phyloP scores from a whole-genome alignment of 2,329 filamentous ascomycete genomes.

The Emmonsiellopsis sp. region DNA sequence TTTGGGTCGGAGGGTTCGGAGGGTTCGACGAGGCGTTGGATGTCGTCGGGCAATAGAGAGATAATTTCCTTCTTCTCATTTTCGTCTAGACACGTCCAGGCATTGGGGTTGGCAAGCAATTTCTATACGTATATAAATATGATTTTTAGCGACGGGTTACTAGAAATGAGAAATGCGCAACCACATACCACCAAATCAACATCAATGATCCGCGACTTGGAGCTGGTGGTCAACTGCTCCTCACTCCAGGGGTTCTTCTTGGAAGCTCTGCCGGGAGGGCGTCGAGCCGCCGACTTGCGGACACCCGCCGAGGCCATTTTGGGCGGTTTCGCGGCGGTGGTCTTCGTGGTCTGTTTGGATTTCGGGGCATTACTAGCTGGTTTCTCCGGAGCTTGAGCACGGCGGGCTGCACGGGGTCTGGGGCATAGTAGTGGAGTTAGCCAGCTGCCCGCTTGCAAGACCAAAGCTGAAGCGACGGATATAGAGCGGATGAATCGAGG shows the following conservation, averaged over 20 bases:
- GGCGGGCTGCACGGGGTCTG: conserved; percentile 14
- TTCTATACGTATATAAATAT: conserved; percentile 18
- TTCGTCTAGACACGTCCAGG: conserved; percentile 34
- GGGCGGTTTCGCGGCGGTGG: conserved; percentile 19
- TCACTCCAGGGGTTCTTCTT: conserved; percentile 30
- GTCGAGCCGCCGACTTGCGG: conserved; percentile 18
- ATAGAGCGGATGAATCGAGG: not conserved
- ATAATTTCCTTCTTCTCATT: conserved; percentile 33
- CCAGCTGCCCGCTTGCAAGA: not conserved
- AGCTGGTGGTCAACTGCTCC: conserved; percentile 28
- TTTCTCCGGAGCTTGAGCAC: conserved; percentile 19
- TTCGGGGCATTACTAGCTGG: conserved; percentile 16
- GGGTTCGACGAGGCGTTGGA: conserved; percentile 24
- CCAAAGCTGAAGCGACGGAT: no score
- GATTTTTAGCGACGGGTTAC: not conserved
- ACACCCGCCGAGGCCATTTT: conserved; percentile 9
- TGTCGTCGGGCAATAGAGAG: conserved; percentile 31
- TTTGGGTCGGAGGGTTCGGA: conserved; percentile 15
- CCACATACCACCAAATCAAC: conserved; percentile 30
- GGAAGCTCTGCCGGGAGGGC: conserved; percentile 21
- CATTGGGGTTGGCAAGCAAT: conserved; percentile 29
- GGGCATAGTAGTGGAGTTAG: conserved; percentile 10
- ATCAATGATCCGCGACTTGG: conserved; percentile 26
- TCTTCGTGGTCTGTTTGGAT: not conserved
- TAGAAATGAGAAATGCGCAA: not conserved